These are phyloP conservation scores for Arthrobotrys conoides DNA, from an alignment of 2,329 filamentous ascomycete species.

Conservation along the genomic window DNA sequence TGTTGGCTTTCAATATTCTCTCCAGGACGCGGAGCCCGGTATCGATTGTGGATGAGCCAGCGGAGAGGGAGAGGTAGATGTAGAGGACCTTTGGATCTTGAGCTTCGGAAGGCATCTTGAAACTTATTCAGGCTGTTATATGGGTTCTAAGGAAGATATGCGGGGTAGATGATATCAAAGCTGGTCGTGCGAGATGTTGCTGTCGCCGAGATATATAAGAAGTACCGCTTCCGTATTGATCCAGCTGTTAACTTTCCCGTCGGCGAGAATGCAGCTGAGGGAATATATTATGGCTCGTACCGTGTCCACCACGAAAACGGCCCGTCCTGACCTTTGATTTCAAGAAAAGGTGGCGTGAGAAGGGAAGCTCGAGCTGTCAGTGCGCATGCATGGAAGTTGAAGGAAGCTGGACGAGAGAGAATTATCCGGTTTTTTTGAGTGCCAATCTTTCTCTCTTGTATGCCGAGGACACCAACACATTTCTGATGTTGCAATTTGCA, in stretches of 20 bases:
- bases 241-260: background rate
- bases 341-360: slow-evolving; percentile 38
- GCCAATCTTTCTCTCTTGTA: background rate
- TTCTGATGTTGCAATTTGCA: slow-evolving; percentile 13
- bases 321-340: background rate
- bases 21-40: slow-evolving; percentile 96
- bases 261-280: slow-evolving; percentile 14
- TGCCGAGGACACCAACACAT: slow-evolving; percentile 12
- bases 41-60: slow-evolving; percentile 94
- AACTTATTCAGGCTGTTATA: background rate
- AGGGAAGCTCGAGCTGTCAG: slow-evolving; percentile 33
- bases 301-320: slow-evolving; percentile 12
- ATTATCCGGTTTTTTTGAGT: slow-evolving; percentile 40
- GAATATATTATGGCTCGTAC: slow-evolving; percentile 6
- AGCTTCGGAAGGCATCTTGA: slow-evolving; percentile 35
- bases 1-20: slow-evolving; percentile 95
- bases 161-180: slow-evolving; percentile 23
- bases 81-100: slow-evolving; percentile 80
- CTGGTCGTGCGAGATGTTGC: slow-evolving; percentile 17
- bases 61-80: slow-evolving; percentile 95
- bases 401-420: background rate
- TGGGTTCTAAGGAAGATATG: background rate
- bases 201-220: background rate
- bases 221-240: background rate
- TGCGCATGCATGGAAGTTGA: slow-evolving; percentile 37